Evolutionary conservation across 306 rosid species (phyloP), one percentile per base, ranked within the genome.

Genomic region (Gynostemma pentaphyllum): DNA sequence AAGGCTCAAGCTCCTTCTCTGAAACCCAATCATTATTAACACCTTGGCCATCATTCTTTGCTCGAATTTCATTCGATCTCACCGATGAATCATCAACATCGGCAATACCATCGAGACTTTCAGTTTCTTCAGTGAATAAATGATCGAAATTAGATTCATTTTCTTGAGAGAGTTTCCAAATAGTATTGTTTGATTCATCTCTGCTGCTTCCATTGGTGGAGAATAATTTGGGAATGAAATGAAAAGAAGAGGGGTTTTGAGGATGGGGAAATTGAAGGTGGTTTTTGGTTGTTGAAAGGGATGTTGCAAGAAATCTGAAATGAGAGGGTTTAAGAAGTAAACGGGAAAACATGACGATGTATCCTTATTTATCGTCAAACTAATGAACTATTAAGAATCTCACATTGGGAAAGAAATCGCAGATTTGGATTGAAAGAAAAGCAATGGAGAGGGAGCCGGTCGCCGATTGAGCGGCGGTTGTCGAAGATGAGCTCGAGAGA

Each of bases 281-380:
- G n/a, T n/a, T n/a, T n/a, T n/a, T n/a, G n/a, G n/a, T n/a, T n/a
- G n/a, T n/a, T n/a, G n/a, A n/a, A n/a, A n/a, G n/a, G n/a, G n/a
- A n/a, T n/a, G n/a, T n/a, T n/a, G 83, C 37, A 16, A 91, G 68
- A 51, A 68, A 73, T 67, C 82, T 81, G 47, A 91, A 50, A 79
- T 86, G 78, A 18, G 79, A 77, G 71, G 92, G 68, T 76, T 80
- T 91, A 18, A 92, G 88, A 7, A 91, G 73, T 30, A 91, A 73
- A 66, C 96, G 96, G 60, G 98, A 80, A 64, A 88, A 92, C 98
- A 91, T 91, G 68, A 74, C 75, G 85, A 18, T n/a, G n/a, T n/a
- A n/a, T n/a, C n/a, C n/a, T n/a, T n/a, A n/a, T n/a, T n/a, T n/a
- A n/a, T n/a, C n/a, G n/a, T n/a, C n/a, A n/a, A n/a, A n/a, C n/a